Base-by-base conservation (phyloP, 2,329 filamentous ascomycete species). In the Exophiala sideris region DNA sequence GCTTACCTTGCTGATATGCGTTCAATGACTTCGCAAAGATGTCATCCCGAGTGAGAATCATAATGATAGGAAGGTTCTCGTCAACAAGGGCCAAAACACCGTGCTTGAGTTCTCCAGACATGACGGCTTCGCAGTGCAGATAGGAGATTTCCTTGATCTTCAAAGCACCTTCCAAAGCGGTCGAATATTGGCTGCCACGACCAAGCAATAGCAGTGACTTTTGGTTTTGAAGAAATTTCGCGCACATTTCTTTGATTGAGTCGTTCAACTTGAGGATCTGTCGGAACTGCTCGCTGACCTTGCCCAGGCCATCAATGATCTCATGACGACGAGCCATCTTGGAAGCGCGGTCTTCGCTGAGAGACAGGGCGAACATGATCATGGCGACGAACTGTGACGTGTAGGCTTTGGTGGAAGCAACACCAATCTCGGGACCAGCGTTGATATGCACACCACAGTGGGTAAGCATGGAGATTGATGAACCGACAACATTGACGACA, bases 81-180 rank as follows among this genome's bases (percentile, higher is more conserved):
- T 99, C 94, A 56, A 99, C 94, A 60, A 99, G 82, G 49, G 94
- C 94, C 70, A 99, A 80, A 48, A 99, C 94, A 80, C 94, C 94
- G 75, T 99, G 94, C 84, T 99, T 99, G 67, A 99, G 83, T 78
- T 99, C 94, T 75, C 94, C 94, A 62, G 94, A 97, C 94, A 99
- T 99, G 79, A 99, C 94, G 66, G 94, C 94, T 79, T 99, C 94
- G 75, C 94, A 99, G 76, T 99, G 94, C 56, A 99, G 88, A 76
- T 99, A 99, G 14, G 92, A 97, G 68, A 99, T 99, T 78, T 99
- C 94, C 84, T 99, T 99, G 76, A 99, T 99, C 82, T 99, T 99
- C 65, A 99, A 81, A 46, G 94, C 94, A 76, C 83, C 94, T 80
- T 99, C 94, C 18, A 99, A 85, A 52, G 94, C 94, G 66, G 94